Evolutionary conservation across 495 filamentous ascomycete genomes (phyloP).

Genomic region (Hypoxylon cercidicola): DNA sequence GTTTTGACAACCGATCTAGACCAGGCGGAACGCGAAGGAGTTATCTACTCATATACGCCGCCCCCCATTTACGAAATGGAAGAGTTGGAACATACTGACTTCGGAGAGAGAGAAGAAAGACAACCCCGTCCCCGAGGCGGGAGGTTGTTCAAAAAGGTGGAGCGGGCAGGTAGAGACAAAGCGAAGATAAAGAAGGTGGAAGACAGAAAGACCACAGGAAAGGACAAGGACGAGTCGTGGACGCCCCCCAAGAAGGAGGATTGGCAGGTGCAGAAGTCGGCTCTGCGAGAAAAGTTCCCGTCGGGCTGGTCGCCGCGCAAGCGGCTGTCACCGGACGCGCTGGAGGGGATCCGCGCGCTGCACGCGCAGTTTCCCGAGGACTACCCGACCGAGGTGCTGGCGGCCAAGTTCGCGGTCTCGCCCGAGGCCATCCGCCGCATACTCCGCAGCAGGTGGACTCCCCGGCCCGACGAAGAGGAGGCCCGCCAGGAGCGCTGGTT

Average conservation of each 20-base stretch:
- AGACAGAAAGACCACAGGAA: conserved; percentile 28
- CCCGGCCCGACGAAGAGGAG: conserved; percentile 67
- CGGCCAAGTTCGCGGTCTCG: conserved; percentile 83
- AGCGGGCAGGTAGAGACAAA: no score
- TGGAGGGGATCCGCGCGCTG: conserved; percentile 85
- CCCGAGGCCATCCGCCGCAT: conserved; percentile 89
- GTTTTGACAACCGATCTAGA: conserved; percentile 12
- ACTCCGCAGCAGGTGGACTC: conserved; percentile 83
- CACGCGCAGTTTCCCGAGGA: conserved; percentile 76
- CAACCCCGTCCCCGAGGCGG: no score
- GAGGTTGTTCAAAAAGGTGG: no score
- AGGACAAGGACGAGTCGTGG: background rate
- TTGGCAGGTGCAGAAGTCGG: conserved; percentile 79
- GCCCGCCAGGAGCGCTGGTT: conserved; percentile 78
- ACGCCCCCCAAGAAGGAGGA: conserved; percentile 48
- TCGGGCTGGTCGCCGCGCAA: conserved; percentile 83
- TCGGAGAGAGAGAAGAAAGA: no score
- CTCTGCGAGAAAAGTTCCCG: conserved; percentile 77
- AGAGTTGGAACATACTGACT: no score
- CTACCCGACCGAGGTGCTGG: conserved; percentile 79
- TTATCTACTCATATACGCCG: conserved; percentile 45
- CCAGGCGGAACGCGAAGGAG: conserved; percentile 34
- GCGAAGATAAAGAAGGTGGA: conserved; percentile 36
- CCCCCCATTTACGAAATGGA: no score
- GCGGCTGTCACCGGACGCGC: conserved; percentile 87